Conservation (phyloP, 2,329 filamentous ascomycete genomes). For the Pseudogymnoascus sp. region DNA sequence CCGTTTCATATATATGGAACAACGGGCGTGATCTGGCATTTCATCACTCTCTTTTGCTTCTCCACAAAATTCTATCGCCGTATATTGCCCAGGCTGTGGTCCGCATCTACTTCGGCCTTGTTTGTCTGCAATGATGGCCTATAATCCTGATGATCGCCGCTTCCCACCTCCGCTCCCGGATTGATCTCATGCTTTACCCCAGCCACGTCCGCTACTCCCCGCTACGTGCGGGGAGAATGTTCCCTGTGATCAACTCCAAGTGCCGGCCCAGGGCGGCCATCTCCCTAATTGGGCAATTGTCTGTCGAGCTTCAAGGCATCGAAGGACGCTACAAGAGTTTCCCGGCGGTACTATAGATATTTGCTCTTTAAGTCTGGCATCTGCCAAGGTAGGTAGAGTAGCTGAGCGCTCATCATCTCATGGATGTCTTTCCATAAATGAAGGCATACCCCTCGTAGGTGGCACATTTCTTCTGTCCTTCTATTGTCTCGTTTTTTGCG, state of each 20-base stretch:
- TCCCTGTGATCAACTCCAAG: slow-evolving; percentile 3
- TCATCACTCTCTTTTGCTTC: background rate
- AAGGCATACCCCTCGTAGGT: background rate
- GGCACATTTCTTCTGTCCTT: background rate
- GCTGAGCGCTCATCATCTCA: background rate
- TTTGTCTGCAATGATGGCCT: background rate
- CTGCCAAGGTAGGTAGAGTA: slow-evolving; percentile 3
- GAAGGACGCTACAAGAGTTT: background rate
- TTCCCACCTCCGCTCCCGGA: background rate
- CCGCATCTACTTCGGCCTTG: slow-evolving; percentile 8
- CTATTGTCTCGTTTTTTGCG: background rate
- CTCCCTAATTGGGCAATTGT: background rate
- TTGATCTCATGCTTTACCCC: background rate
- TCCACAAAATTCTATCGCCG: background rate
- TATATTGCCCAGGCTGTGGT: background rate
- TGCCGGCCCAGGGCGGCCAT: background rate
- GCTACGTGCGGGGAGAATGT: background rate
- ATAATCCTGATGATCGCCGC: background rate
- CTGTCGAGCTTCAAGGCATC: background rate
- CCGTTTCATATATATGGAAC: background rate
- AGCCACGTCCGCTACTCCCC: background rate
- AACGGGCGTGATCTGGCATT: background rate
- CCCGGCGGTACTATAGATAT: background rate
- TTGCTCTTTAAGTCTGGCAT: background rate
- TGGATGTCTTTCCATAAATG: background rate